A percentile compares a stretch with the other conserved stretches of the same genome.
These are phyloP conservation scores for Euphorbia tirucalli DNA, from an alignment of 345 rosid species.

Conservation along the genomic window DNA sequence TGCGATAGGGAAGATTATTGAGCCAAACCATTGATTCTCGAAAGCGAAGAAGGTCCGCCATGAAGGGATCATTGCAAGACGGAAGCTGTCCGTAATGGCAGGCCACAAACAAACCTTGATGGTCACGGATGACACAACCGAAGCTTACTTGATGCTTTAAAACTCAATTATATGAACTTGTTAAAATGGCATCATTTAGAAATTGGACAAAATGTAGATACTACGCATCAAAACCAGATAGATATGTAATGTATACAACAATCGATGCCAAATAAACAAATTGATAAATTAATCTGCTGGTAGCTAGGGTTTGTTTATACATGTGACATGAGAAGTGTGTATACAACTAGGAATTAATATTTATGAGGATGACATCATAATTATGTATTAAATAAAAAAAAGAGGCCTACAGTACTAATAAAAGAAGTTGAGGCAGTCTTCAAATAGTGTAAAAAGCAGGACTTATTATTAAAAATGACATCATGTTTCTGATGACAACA, in stretches of 20 bases:
- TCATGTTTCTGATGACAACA: conserved; percentile 5
- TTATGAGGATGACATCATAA: not conserved
- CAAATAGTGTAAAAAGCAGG: not conserved
- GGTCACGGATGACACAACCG: too few species aligned
- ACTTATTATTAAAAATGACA: not conserved
- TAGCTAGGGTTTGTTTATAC: conserved; percentile 16
- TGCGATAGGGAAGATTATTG: too few species aligned
- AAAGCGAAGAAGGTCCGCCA: too few species aligned
- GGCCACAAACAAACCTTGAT: too few species aligned
- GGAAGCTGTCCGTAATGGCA: too few species aligned
- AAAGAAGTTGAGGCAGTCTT: not conserved
- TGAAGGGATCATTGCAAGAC: too few species aligned
- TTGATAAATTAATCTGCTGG: not conserved
- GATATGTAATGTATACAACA: too few species aligned
- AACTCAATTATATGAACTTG: not conserved
- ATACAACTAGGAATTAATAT: not conserved
- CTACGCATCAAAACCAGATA: too few species aligned
- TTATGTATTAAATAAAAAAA: not conserved
- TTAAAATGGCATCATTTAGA: not conserved
- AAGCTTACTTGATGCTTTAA: too few species aligned
- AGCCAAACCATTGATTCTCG: too few species aligned
- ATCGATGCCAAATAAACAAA: not conserved
- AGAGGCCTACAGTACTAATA: not conserved
- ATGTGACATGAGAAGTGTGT: not conserved
- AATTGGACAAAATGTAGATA: too few species aligned